Percentiles rank a stretch among this genome's conserved stretches.
Evolutionary conservation across 306 rosid genomes (phyloP).

Genomic region (Cicer bijugum): DNA sequence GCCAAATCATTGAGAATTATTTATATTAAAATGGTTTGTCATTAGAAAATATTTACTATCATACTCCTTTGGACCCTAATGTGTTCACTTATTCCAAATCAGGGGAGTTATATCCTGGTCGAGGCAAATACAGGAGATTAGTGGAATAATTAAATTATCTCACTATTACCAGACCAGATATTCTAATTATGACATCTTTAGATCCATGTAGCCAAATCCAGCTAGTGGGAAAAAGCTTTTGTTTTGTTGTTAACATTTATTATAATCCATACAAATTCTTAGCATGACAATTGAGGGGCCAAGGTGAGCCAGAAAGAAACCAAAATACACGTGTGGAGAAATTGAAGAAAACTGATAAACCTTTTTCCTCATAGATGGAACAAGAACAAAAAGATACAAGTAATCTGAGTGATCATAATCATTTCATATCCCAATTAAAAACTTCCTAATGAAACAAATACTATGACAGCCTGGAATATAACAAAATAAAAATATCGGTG

Average conservation of each 20-base stretch:
- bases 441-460: background rate
- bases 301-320: slow-evolving; percentile 26
- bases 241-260: background rate
- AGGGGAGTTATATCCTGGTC: too few relatives aligned
- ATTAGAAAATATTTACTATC: background rate
- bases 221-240: background rate
- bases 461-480: background rate
- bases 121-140: too few relatives aligned
- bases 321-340: background rate
- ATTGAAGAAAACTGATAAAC: slow-evolving; percentile 10
- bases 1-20: background rate
- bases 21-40: background rate
- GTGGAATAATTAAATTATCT: too few relatives aligned
- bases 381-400: slow-evolving; percentile 14
- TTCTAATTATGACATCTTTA: background rate
- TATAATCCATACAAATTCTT: background rate
- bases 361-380: slow-evolving; percentile 14
- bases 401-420: background rate
- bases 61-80: too few relatives aligned
- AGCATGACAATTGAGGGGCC: background rate
- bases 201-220: background rate
- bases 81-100: too few relatives aligned
- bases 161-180: too few relatives aligned
- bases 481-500: slow-evolving; percentile 5
- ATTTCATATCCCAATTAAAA: slow-evolving; percentile 12